Base-by-base conservation (phyloP, 2,329 filamentous ascomycete genomes). In the Chrysoporthe puriensis region DNA sequence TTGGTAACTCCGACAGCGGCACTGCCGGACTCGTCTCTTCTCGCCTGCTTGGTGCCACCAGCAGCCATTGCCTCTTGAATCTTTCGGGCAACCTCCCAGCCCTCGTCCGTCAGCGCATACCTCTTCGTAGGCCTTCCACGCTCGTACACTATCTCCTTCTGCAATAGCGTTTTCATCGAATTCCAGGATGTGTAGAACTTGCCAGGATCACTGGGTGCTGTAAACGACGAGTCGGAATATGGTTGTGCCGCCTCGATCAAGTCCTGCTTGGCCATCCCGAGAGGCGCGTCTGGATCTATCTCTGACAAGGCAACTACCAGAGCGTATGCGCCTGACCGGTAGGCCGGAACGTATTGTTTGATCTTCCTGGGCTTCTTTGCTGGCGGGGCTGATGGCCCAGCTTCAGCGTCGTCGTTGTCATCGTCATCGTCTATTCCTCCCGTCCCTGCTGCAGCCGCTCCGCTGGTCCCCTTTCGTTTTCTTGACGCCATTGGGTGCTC, bases 171-270 rank as follows among this genome's bases (percentile, higher is more conserved):
- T 75, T 92, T 92, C 85, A 95, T 94, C 1, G 91, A 93, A 73
- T 87, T 91, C 92, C 92, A 96, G 0, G 92, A 92, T 0, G 92
- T 95, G 73, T 92, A 92, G 73, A 87, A 91, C 66, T 89, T 91
- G 13, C 84, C 89, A 0, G 90, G 82, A 64, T 92, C 90, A 52
- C 81, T 83, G 0, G 91, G 89, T 0, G 86, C 87, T 0, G 86
- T 90, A 73, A 93, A 94, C 0, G 91, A 94, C 1, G 89, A 80
- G 74, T 94, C 91, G 73, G 90, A 93, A 75, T 91, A 83, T 7
- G 86, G 86, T 73, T 95, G 90, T 0, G 91, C 91, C 14, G 84
- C 80, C 68, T 89, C 87, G 58, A 94, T 90, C 2, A 94, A 78
- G 66, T 91, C 85, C 7, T 83, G 75, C 75, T 94, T 95, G 11